Conservation (phyloP, 306 rosid genomes). For the Cicer arietinum region DNA sequence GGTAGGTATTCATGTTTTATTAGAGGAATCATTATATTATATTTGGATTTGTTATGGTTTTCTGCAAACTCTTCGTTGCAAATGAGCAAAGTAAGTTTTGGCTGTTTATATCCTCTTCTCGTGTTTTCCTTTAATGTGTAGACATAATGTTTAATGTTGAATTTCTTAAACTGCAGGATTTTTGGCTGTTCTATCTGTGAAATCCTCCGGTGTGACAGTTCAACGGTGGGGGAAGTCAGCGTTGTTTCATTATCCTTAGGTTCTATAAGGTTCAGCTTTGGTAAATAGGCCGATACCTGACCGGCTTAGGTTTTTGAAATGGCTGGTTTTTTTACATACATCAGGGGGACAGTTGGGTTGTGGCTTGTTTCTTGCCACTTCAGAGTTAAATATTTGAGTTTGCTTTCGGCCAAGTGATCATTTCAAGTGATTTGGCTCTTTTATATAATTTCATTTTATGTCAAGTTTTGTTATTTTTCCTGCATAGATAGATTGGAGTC, state of each 20-base stretch:
- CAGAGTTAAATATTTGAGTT: slow-evolving; percentile 43
- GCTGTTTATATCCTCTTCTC: slow-evolving; percentile 18
- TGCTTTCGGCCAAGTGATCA: slow-evolving; percentile 44
- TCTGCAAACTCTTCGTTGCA: background rate
- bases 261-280: slow-evolving; percentile 45
- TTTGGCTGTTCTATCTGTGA: slow-evolving; percentile 34
- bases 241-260: slow-evolving; percentile 46
- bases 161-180: slow-evolving; percentile 50
- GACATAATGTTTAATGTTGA: background rate
- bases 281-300: slow-evolving; percentile 53
- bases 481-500: slow-evolving; percentile 47
- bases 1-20: slow-evolving; percentile 58
- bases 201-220: slow-evolving; percentile 38
- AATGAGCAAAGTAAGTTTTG: background rate
- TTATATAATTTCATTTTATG: slow-evolving; percentile 31
- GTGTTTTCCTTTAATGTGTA: slow-evolving; percentile 2
- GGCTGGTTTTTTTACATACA: slow-evolving; percentile 54
- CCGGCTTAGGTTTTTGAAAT: slow-evolving; percentile 51
- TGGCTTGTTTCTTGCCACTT: slow-evolving; percentile 51
- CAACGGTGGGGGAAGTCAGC: slow-evolving; percentile 48
- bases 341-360: slow-evolving; percentile 38
- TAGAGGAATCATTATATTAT: background rate
- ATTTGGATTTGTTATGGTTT: slow-evolving; percentile 28
- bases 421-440: slow-evolving; percentile 37
- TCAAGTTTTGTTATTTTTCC: slow-evolving; percentile 43